A percentile compares a stretch with the other conserved stretches of the same genome.
Conservation (phyloP, 257 asterid species). For the Nicotiana benthamiana region DNA sequence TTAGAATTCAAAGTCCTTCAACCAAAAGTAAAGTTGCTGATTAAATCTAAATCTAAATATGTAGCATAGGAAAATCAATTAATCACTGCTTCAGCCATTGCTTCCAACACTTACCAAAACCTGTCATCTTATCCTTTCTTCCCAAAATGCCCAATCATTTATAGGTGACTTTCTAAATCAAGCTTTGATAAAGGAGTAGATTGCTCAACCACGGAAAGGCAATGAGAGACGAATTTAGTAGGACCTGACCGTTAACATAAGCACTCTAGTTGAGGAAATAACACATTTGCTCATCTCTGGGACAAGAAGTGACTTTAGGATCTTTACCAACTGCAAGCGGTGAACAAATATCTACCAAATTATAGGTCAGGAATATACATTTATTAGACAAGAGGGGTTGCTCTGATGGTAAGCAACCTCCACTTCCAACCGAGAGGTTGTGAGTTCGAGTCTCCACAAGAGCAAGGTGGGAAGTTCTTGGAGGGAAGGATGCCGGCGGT, state of each 20-base stretch:
- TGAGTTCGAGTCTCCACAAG: too few species aligned
- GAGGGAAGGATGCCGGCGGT: too few species aligned
- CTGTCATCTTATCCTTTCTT: not conserved
- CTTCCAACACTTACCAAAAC: not conserved
- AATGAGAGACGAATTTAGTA: not conserved
- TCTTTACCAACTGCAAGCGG: not conserved
- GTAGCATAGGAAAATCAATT: not conserved
- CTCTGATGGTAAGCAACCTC: too few species aligned
- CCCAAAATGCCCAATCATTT: not conserved
- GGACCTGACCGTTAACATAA: not conserved
- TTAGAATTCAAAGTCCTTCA: not conserved
- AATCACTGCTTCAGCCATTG: not conserved
- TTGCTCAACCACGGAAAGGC: not conserved
- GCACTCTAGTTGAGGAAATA: not conserved
- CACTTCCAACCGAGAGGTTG: too few species aligned
- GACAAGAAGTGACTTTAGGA: not conserved
- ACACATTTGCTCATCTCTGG: not conserved
- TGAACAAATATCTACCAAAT: constrained; percentile 2
- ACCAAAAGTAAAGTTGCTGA: not conserved
- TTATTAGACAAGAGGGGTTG: too few species aligned
- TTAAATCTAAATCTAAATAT: not conserved
- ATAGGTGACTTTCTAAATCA: not conserved
- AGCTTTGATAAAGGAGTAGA: not conserved
- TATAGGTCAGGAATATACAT: not conserved
- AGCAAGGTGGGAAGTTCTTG: too few species aligned